Evolutionary conservation across 495 filamentous ascomycete species (phyloP).

Genomic region (Clavariopsis aquatica): DNA sequence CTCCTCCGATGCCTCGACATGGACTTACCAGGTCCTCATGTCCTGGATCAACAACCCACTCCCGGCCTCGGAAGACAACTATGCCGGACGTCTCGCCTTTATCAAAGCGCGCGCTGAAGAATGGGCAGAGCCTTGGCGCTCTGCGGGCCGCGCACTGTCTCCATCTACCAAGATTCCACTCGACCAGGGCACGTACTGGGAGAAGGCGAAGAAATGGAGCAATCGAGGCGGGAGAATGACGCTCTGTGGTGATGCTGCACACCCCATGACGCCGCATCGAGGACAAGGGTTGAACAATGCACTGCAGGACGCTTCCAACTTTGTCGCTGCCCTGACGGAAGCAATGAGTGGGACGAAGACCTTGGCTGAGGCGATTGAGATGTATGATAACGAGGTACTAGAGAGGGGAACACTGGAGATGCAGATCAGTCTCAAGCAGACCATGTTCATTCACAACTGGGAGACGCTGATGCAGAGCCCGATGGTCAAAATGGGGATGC

Average conservation of each 20-base stretch:
- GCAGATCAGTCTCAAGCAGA: conserved; percentile 22
- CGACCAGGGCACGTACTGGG: conserved; percentile 28
- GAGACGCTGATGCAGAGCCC: conserved; percentile 28
- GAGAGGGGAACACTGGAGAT: conserved; percentile 28
- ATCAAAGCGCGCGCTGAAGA: not conserved
- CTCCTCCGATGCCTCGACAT: not conserved
- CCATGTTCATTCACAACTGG: conserved; percentile 24
- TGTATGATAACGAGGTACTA: conserved; percentile 26
- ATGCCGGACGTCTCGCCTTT: not conserved
- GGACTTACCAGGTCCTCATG: not conserved
- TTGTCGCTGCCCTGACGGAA: conserved; percentile 10
- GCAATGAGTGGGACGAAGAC: not conserved
- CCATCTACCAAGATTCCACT: not conserved
- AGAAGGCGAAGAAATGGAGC: conserved; percentile 16
- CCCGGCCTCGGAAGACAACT: not conserved
- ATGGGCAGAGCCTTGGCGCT: conserved; percentile 1
- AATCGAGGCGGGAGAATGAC: conserved; percentile 23
- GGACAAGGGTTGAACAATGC: conserved; percentile 31
- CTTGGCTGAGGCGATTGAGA: conserved; percentile 16
- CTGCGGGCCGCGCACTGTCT: not conserved
- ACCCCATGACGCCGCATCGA: conserved; percentile 30
- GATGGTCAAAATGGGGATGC: conserved; percentile 29
- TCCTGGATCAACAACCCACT: not conserved
- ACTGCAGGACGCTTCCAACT: conserved; percentile 16
- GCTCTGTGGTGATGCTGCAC: conserved; percentile 28